Evolutionary conservation across 192 early-diverging fungal species (phyloP).

Genomic region (Backusella circina): DNA sequence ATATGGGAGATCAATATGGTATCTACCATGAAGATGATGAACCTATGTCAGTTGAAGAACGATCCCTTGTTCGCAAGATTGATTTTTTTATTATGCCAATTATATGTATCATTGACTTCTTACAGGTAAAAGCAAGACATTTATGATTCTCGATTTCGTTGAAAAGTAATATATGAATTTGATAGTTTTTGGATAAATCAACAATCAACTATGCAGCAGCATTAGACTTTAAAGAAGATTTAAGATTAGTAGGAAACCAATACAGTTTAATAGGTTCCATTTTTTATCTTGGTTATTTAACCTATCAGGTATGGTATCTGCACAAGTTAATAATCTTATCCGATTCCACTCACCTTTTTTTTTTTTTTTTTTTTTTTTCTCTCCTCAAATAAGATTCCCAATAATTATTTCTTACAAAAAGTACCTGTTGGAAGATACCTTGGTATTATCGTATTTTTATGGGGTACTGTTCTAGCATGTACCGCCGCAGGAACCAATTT

Average conservation of each 20-base stretch:
- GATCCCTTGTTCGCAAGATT: slow-evolving; percentile 20
- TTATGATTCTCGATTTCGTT: neutral
- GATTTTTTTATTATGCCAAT: slow-evolving; percentile 23
- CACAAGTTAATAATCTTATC: neutral
- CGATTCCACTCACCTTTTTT: neutral
- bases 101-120: slow-evolving; percentile 25
- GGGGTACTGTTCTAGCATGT: slow-evolving; percentile 21
- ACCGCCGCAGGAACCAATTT: slow-evolving; percentile 14
- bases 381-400: slow-evolving; percentile 14
- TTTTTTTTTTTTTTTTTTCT: neutral
- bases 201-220: slow-evolving; percentile 21
- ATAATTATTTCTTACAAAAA: slow-evolving; percentile 20
- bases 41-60: slow-evolving; percentile 6
- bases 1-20: neutral
- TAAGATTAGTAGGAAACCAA: slow-evolving; percentile 14
- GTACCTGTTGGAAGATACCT: slow-evolving; percentile 15
- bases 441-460: slow-evolving; percentile 14
- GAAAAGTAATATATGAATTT: neutral
- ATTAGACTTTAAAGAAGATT: slow-evolving; percentile 16
- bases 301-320: slow-evolving; percentile 12
- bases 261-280: slow-evolving; percentile 26
- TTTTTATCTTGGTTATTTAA: slow-evolving; percentile 31
- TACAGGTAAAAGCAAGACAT: slow-evolving; percentile 15
- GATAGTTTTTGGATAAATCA: slow-evolving; percentile 30
- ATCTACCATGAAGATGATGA: neutral